Evolutionary conservation across 2,329 filamentous ascomycete genomes (phyloP).

Genomic region (Phaeosphaeriaceae sp.): DNA sequence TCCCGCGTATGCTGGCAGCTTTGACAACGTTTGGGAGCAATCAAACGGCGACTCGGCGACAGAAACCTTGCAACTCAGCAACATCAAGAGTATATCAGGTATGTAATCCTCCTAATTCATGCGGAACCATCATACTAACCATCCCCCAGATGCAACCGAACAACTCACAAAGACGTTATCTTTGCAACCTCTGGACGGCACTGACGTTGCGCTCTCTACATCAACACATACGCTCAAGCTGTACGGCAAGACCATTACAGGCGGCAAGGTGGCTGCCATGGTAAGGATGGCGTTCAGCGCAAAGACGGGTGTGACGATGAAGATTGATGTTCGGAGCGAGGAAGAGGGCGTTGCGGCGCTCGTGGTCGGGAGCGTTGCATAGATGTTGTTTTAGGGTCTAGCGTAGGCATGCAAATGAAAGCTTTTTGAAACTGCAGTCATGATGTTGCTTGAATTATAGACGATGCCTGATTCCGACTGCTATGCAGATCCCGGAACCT

Average conservation of each 20-base stretch:
- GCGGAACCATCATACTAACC: conserved; percentile 20
- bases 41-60: conserved; percentile 88
- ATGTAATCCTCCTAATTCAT: conserved; percentile 49
- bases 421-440: not conserved
- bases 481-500: too few species aligned
- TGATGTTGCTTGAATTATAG: too few species aligned
- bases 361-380: conserved; percentile 84
- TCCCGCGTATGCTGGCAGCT: conserved; percentile 92
- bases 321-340: conserved; percentile 90
- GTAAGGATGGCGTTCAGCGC: conserved; percentile 93
- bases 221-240: conserved; percentile 95
- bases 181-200: conserved; percentile 91
- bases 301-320: conserved; percentile 93
- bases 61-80: conserved; percentile 87
- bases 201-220: conserved; percentile 85
- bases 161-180: conserved; percentile 85
- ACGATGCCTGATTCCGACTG: too few species aligned
- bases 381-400: conserved; percentile 31
- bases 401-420: conserved; percentile 8
- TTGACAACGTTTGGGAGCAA: conserved; percentile 95
- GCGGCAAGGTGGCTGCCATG: conserved; percentile 84
- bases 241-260: conserved; percentile 91
- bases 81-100: conserved; percentile 92
- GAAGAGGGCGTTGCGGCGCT: conserved; percentile 88
- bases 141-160: conserved; percentile 80